phyloP scores from a whole-genome alignment of 768 basidiomycete species.

The Boletus fagicola region DNA sequence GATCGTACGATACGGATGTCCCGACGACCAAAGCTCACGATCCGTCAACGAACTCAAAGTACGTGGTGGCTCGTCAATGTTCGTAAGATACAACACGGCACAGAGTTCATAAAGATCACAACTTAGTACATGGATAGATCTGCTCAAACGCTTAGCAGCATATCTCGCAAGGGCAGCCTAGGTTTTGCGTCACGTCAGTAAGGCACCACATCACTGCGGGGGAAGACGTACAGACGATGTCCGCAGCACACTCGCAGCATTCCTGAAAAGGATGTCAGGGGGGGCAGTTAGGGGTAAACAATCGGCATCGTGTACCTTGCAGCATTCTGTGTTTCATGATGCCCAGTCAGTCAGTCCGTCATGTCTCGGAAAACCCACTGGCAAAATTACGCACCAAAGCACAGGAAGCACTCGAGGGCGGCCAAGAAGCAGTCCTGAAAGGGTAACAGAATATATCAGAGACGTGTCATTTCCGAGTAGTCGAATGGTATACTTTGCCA shows the following conservation, averaged over 20 bases:
- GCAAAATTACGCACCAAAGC: conserved; percentile 53
- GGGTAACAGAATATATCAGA: neutral
- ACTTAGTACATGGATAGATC: conserved; percentile 1
- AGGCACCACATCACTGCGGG: neutral
- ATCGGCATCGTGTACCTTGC: conserved; percentile 47
- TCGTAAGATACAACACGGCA: conserved; percentile 16
- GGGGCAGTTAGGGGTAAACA: neutral
- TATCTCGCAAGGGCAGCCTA: conserved; percentile 82
- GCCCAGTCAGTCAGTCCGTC: neutral
- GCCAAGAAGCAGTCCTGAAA: conserved; percentile 66
- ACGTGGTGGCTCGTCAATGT: neutral
- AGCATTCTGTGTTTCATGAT: conserved; percentile 52
- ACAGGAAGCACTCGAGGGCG: conserved; percentile 63
- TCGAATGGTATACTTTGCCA: conserved; percentile 45
- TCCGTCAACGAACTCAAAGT: neutral
- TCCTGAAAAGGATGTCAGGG: conserved; percentile 37
- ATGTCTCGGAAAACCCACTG: neutral
- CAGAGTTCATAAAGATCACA: conserved; percentile 1
- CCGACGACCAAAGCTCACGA: neutral
- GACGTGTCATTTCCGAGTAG: neutral
- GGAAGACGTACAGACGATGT: conserved; percentile 61
- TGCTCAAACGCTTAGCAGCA: conserved; percentile 47
- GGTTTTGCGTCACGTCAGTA: neutral
- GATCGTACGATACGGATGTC: neutral
- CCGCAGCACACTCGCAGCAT: conserved; percentile 68